phyloP scores from a whole-genome alignment of 768 basidiomycete species.

The Kwoniella pini region DNA sequence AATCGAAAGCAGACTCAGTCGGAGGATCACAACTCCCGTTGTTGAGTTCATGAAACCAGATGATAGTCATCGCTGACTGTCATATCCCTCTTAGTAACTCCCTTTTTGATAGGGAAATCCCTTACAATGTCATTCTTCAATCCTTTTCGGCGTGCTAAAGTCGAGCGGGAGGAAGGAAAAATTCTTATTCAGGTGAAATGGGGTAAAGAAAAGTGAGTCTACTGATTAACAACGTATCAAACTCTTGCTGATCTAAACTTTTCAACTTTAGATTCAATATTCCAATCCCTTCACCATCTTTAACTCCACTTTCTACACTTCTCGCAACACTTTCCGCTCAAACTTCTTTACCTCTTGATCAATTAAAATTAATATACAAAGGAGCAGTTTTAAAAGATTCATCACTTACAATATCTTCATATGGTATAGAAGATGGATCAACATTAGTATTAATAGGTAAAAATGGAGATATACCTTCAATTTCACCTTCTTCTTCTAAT shows the following conservation, averaged over 20 bases:
- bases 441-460: slow-evolving; percentile 71
- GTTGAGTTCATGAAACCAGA: background rate
- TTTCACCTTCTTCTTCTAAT: slow-evolving; percentile 12
- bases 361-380: slow-evolving; percentile 84
- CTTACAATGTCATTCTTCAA: slow-evolving; percentile 50
- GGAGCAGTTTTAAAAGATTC: slow-evolving; percentile 88
- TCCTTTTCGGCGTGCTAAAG: slow-evolving; percentile 44
- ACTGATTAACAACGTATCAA: too few species aligned
- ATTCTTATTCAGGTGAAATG: slow-evolving; percentile 46
- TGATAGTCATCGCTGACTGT: background rate
- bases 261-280: slow-evolving; percentile 56
- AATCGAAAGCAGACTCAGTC: too few species aligned
- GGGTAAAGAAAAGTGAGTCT: slow-evolving; percentile 45
- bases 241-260: too few species aligned
- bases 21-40: background rate
- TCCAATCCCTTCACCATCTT: slow-evolving; percentile 49
- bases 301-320: slow-evolving; percentile 50
- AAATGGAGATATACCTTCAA: slow-evolving; percentile 45
- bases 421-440: slow-evolving; percentile 69
- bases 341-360: slow-evolving; percentile 68
- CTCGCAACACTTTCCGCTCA: slow-evolving; percentile 65
- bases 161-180: slow-evolving; percentile 38
- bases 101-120: slow-evolving; percentile 20
- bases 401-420: slow-evolving; percentile 69
- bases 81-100: slow-evolving; percentile 9